phyloP scores from a whole-genome alignment of 345 rosid genomes.

The Lumnitzera littorea region DNA sequence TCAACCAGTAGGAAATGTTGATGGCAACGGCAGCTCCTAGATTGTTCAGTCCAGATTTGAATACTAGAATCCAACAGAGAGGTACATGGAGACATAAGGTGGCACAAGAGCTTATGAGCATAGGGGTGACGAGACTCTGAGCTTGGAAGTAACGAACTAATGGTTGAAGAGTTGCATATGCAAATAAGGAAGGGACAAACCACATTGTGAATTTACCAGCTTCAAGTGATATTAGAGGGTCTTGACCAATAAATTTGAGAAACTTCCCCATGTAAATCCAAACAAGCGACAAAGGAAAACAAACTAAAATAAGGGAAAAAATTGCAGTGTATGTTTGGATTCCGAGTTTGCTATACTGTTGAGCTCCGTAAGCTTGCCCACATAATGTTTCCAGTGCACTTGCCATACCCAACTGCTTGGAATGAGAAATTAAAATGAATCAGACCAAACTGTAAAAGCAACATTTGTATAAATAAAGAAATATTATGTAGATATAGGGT shows the following conservation, averaged over 20 bases:
- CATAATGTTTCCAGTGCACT: too few species aligned
- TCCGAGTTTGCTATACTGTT: slow-evolving; percentile 29
- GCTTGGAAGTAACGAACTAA: slow-evolving; percentile 29
- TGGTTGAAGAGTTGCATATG: slow-evolving; percentile 34
- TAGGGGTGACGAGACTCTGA: slow-evolving; percentile 34
- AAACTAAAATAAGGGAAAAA: slow-evolving; percentile 21
- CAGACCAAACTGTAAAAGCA: too few species aligned
- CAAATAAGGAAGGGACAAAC: slow-evolving; percentile 42
- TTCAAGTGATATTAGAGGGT: slow-evolving; percentile 29
- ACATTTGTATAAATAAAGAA: too few species aligned
- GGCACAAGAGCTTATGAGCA: slow-evolving; percentile 28
- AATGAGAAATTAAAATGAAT: too few species aligned
- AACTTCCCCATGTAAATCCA: slow-evolving; percentile 35
- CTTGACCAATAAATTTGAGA: slow-evolving; percentile 35
- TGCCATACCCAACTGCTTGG: too few species aligned
- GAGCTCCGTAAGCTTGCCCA: too few species aligned
- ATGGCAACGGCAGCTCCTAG: slow-evolving; percentile 35
- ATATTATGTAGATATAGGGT: too few species aligned
- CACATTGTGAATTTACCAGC: slow-evolving; percentile 26
- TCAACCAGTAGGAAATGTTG: slow-evolving; percentile 30
- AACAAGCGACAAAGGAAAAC: slow-evolving; percentile 31
- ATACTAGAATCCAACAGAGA: slow-evolving; percentile 34
- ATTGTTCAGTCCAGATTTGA: slow-evolving; percentile 20
- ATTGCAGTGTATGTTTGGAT: slow-evolving; percentile 31
- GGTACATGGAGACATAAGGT: slow-evolving; percentile 25